Conservation (phyloP, 164 flowering plant species). For the Vitis labrusca region DNA sequence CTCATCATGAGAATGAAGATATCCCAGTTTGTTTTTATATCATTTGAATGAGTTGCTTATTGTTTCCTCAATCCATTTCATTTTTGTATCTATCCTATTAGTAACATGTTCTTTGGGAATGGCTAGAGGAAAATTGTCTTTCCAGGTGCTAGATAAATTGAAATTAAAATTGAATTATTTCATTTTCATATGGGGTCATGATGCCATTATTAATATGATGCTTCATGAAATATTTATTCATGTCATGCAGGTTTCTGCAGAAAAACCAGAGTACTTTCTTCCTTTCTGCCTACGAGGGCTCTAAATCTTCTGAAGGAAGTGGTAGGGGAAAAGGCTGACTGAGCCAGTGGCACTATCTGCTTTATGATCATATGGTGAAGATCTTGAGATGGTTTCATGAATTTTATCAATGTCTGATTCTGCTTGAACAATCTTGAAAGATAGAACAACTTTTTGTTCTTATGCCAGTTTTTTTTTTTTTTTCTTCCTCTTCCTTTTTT, state of each 20-base stretch:
- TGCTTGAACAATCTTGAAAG: not conserved
- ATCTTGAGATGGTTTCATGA: not conserved
- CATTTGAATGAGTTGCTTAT: too few relatives aligned
- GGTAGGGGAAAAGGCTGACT: conserved; percentile 40
- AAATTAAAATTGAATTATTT: too few relatives aligned
- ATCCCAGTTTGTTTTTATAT: too few relatives aligned
- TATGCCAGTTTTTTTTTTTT: conserved; percentile 11
- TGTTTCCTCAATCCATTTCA: too few relatives aligned
- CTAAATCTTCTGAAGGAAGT: conserved; percentile 38
- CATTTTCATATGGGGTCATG: too few relatives aligned
- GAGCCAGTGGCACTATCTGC: conserved; percentile 1
- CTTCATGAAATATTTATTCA: not conserved
- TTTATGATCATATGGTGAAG: not conserved
- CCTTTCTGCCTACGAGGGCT: conserved; percentile 43
- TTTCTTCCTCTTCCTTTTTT: not conserved
- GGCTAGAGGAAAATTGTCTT: too few relatives aligned
- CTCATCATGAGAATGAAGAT: too few relatives aligned
- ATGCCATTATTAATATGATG: not conserved
- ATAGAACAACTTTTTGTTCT: conserved; percentile 20
- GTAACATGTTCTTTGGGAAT: too few relatives aligned
- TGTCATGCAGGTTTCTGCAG: conserved; percentile 54
- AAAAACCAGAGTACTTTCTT: conserved; percentile 58
- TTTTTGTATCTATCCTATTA: too few relatives aligned
- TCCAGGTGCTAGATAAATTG: too few relatives aligned
- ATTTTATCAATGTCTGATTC: not conserved